Evolutionary conservation across 2,329 filamentous ascomycete genomes (phyloP).

Genomic region (Epichloe gansuensis): DNA sequence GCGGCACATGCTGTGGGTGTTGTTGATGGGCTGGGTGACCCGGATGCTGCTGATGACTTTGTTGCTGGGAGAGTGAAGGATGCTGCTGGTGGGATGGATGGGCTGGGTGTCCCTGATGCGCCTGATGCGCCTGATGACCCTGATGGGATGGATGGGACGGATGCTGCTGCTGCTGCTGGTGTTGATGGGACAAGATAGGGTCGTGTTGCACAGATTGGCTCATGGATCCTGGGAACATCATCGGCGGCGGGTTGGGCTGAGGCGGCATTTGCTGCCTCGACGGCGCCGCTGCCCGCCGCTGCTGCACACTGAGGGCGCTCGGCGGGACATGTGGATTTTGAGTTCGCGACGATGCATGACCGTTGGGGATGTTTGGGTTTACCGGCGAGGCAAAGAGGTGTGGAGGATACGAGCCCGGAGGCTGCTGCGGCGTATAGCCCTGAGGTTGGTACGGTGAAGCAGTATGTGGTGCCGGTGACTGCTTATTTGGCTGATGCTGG

Average conservation of each 20-base stretch:
- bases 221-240: constrained; percentile 25
- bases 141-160: constrained; percentile 15
- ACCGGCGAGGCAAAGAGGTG: constrained; percentile 39
- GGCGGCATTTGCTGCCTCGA: constrained; percentile 33
- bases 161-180: constrained; percentile 21
- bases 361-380: constrained; percentile 34
- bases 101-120: constrained; percentile 14
- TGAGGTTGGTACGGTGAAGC: constrained; percentile 42
- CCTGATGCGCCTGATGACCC: constrained; percentile 17
- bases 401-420: constrained; percentile 34
- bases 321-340: constrained; percentile 34
- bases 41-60: constrained; percentile 14
- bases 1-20: constrained; percentile 13
- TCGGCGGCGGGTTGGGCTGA: constrained; percentile 23
- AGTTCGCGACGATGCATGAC: constrained; percentile 27
- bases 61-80: constrained; percentile 11
- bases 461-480: constrained; percentile 40
- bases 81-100: constrained; percentile 14
- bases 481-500: constrained; percentile 40
- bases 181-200: constrained; percentile 30
- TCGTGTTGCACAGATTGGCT: constrained; percentile 30
- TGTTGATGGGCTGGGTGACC: constrained; percentile 10
- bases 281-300: constrained; percentile 28
- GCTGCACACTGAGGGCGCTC: constrained; percentile 32
- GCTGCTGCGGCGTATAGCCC: constrained; percentile 40